Evolutionary conservation across 2,329 filamentous ascomycete genomes (phyloP), one percentile per base, ranked within the genome.

Genomic region (Incumbomyces lentus): DNA sequence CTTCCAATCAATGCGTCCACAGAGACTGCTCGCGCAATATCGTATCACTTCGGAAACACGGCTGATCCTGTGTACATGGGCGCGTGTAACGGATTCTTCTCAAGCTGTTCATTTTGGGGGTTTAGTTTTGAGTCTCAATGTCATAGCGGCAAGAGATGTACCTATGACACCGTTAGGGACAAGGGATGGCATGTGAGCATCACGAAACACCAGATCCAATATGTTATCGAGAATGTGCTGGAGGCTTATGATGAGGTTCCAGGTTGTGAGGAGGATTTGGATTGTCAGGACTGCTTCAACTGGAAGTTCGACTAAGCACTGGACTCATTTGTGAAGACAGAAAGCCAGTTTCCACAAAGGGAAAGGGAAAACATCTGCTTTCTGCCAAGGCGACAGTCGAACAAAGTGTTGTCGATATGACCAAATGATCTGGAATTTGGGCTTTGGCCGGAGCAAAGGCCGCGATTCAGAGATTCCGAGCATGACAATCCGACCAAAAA

Each of bases 41-140:
- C 40, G 14, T 51, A 44, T 33, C 53, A 55, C 31, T 48, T 55
- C 30, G 53, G 53, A 31, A 54, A 55, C 37, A 54, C 52, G 2
- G 53, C 52, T 12, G 53, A 55, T 38, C 53, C 53, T 2, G 38
- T 55, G 2, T 55, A 38, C 48, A 54, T 54, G 52, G 53, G 53
- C 33, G 46, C 53, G 4, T 55, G 53, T 35, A 54, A 49, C 44
- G 52, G 52, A 3, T 51, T 45, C 29, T 46, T 48, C 40, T 44
- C 46, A 8, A 39, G 40, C n/a, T 56, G 54, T 33, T 48, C 48
- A 1, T 8, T 55, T 10, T 49, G 48, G 19, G 54, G 54, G 6
- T 55, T 48, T 47, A 51, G 50, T 6, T 54, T 55, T 29, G 54
- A 56, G 29, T 44, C 32, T 34, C 50, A 53, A 42, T 56, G 54